Evolutionary conservation across 2,329 filamentous ascomycete genomes (phyloP).

Genomic region (Pseudohalonectria lignicola): DNA sequence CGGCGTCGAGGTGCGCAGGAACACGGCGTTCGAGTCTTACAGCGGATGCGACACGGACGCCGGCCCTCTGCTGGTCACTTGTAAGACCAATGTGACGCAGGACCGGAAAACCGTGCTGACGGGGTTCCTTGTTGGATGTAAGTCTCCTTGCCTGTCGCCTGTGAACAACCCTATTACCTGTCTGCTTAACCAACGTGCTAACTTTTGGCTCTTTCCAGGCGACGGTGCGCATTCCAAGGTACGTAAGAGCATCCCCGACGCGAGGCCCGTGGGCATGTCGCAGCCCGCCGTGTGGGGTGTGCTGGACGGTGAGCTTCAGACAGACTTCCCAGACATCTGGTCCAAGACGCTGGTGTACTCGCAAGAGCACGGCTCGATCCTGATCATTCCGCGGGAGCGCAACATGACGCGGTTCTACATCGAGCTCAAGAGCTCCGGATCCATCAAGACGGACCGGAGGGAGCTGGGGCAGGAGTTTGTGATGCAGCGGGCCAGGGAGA

Average conservation of each 20-base stretch:
- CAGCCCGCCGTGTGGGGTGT: conserved; percentile 55
- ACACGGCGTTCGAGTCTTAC: conserved; percentile 52
- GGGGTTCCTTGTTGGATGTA: conserved; percentile 58
- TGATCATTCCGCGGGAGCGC: conserved; percentile 64
- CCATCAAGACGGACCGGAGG: conserved; percentile 30
- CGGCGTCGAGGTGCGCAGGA: conserved; percentile 51
- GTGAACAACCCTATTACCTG: too few species aligned
- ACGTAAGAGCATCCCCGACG: conserved; percentile 49
- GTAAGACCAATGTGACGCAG: conserved; percentile 38
- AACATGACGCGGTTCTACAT: conserved; percentile 59
- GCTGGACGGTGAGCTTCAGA: conserved; percentile 58
- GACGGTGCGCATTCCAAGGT: conserved; percentile 65
- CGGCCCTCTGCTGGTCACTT: conserved; percentile 37
- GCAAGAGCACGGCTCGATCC: conserved; percentile 54
- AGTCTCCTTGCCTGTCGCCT: conserved; percentile 2
- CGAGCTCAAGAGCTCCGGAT: conserved; percentile 36
- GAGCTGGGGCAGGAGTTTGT: conserved; percentile 48
- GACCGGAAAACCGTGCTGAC: conserved; percentile 36
- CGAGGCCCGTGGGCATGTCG: conserved; percentile 43
- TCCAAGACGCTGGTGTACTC: conserved; percentile 61
- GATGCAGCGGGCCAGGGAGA: conserved; percentile 36
- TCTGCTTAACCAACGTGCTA: too few species aligned
- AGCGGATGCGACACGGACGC: conserved; percentile 29
- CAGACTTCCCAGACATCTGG: conserved; percentile 66
- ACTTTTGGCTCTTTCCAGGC: conserved; percentile 21